These are phyloP conservation scores for Lentinula novae-zelandiae DNA, from an alignment of 1,284 basidiomycete genomes.

Conservation along the genomic window DNA sequence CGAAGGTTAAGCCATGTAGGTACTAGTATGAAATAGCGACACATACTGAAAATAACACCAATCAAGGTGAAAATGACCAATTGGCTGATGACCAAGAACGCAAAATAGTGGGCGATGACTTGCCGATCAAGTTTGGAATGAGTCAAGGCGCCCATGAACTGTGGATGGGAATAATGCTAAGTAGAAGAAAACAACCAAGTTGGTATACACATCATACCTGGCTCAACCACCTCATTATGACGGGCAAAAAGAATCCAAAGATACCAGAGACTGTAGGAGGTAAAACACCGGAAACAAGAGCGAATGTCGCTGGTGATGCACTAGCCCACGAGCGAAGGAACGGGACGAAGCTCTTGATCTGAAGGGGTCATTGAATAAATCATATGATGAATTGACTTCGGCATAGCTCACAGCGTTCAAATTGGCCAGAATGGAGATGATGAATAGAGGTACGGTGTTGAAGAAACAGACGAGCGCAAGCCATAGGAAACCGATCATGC, in stretches of 20 bases:
- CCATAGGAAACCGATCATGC: slow-evolving; percentile 71
- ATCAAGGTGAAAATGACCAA: slow-evolving; percentile 90
- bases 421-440: slow-evolving; percentile 81
- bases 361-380: background rate
- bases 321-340: slow-evolving; percentile 72
- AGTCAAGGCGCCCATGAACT: slow-evolving; percentile 79
- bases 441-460: slow-evolving; percentile 85
- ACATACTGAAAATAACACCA: slow-evolving; percentile 80
- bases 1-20: slow-evolving; percentile 4
- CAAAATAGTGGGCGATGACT: slow-evolving; percentile 87
- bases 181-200: background rate
- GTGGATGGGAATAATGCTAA: slow-evolving; percentile 13
- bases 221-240: slow-evolving; percentile 79
- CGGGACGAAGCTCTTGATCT: slow-evolving; percentile 64
- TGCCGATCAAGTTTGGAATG: slow-evolving; percentile 83
- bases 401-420: slow-evolving; percentile 56
- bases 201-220: slow-evolving; percentile 26
- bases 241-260: slow-evolving; percentile 87
- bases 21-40: background rate
- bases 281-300: slow-evolving; percentile 81
- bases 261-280: slow-evolving; percentile 84
- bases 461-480: slow-evolving; percentile 80
- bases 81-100: slow-evolving; percentile 88
- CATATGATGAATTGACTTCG: background rate
- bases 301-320: slow-evolving; percentile 59